A percentile compares a stretch with the other conserved stretches of the same genome.
Conservation (phyloP, 441 rosid genomes). For the Pelargonium citronellum region DNA sequence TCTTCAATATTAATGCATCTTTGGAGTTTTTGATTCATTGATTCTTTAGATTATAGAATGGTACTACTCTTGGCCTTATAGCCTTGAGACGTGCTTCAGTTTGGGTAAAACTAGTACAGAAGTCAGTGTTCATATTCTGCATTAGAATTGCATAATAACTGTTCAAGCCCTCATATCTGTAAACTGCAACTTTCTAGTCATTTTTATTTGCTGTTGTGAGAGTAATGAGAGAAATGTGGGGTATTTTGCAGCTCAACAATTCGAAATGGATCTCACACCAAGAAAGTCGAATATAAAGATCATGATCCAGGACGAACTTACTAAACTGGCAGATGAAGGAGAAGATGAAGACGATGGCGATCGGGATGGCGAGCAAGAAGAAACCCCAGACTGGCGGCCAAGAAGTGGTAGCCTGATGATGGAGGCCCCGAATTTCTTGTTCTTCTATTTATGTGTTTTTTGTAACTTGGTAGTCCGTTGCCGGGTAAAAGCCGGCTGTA, state of each 20-base stretch:
- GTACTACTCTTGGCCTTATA: no score
- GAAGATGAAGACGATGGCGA: slow-evolving; percentile 64
- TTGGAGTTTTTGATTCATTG: background rate
- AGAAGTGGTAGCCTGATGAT: slow-evolving; percentile 49
- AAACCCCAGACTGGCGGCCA: slow-evolving; percentile 33
- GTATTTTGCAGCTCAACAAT: slow-evolving; percentile 46
- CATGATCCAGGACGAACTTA: slow-evolving; percentile 85
- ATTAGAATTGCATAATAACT: no score
- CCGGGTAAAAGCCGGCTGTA: no score
- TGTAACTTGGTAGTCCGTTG: no score
- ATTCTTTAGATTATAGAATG: background rate
- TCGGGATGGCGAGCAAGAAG: slow-evolving; percentile 49
- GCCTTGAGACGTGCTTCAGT: background rate
- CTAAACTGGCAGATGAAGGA: slow-evolving; percentile 73
- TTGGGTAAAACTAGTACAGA: no score
- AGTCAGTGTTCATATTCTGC: no score
- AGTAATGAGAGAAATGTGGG: slow-evolving; percentile 17
- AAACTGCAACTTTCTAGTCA: background rate
- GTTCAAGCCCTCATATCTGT: no score
- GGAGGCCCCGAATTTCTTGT: no score
- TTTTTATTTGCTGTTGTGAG: background rate
- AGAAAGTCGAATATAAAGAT: slow-evolving; percentile 69
- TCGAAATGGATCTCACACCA: slow-evolving; percentile 41
- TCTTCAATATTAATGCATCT: slow-evolving; percentile 13
- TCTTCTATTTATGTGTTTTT: no score